Conservation (phyloP, 2,329 filamentous ascomycete species). For the Aspergillus uvarum region DNA sequence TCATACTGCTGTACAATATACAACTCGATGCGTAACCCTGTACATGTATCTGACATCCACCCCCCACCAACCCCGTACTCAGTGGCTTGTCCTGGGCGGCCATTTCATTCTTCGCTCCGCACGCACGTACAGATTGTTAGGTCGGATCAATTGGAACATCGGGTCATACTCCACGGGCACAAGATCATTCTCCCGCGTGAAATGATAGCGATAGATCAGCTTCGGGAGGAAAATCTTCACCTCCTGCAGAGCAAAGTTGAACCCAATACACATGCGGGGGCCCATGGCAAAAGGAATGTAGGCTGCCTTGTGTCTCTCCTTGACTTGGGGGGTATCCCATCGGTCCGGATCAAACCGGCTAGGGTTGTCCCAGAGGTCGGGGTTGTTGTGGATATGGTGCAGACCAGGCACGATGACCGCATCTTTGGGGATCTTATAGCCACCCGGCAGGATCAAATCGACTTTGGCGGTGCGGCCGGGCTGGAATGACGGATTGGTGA, state of each 20-base stretch:
- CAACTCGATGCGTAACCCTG: too few species aligned
- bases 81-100: conserved; percentile 14
- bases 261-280: conserved; percentile 60
- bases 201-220: conserved; percentile 60
- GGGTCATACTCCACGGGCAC: conserved; percentile 46
- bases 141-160: conserved; percentile 32
- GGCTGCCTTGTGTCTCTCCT: conserved; percentile 51
- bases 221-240: conserved; percentile 58
- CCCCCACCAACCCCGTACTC: too few species aligned
- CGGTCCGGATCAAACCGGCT: conserved; percentile 59
- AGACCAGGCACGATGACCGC: conserved; percentile 55
- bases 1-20: too few species aligned
- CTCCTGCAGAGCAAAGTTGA: conserved; percentile 64
- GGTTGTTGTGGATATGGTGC: conserved; percentile 52
- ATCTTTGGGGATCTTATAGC: conserved; percentile 56
- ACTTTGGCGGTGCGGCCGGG: conserved; percentile 57
- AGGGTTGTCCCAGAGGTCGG: conserved; percentile 59
- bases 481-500: conserved; percentile 62
- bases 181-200: conserved; percentile 48
- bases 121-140: conserved; percentile 27
- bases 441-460: conserved; percentile 60
- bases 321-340: conserved; percentile 57
- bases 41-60: too few species aligned
- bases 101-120: conserved; percentile 25
- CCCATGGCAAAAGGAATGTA: conserved; percentile 63